Evolutionary conservation across 225 moss, liverwort and hornwort species (phyloP).

Genomic region (Neckera pumila): DNA sequence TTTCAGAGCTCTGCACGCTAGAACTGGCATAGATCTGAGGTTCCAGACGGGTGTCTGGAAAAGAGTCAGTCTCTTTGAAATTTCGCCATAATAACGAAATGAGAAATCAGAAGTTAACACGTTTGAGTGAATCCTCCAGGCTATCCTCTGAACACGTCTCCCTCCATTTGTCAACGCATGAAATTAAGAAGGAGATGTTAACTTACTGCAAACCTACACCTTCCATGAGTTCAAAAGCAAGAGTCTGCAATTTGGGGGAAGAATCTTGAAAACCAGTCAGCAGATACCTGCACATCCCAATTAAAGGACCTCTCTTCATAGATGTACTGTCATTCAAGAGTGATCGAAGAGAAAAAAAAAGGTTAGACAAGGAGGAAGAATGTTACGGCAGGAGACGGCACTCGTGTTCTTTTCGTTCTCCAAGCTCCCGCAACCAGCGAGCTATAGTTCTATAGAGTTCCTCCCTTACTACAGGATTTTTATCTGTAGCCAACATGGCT

Average conservation of each 20-base stretch:
- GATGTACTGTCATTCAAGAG: not conserved
- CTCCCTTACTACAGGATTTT: constrained; percentile 57
- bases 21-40: not conserved
- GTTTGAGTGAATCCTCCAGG: not conserved
- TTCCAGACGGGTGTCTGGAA: not conserved
- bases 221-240: constrained; percentile 83
- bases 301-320: not conserved
- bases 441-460: constrained; percentile 61
- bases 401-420: constrained; percentile 88
- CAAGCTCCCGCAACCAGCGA: constrained; percentile 70
- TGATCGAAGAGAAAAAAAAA: not conserved
- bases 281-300: constrained; percentile 55
- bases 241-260: constrained; percentile 49
- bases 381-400: constrained; percentile 84
- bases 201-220: constrained; percentile 73
- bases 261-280: constrained; percentile 78
- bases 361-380: not conserved
- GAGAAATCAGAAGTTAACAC: not conserved
- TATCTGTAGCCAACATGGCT: constrained; percentile 69
- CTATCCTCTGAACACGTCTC: not conserved
- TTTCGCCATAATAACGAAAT: not conserved
- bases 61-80: not conserved
- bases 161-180: not conserved
- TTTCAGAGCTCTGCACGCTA: not conserved
- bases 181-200: not conserved